Base-by-base conservation (phyloP, 2,329 filamentous ascomycete genomes). In the Purpureocillium lavendulum region DNA sequence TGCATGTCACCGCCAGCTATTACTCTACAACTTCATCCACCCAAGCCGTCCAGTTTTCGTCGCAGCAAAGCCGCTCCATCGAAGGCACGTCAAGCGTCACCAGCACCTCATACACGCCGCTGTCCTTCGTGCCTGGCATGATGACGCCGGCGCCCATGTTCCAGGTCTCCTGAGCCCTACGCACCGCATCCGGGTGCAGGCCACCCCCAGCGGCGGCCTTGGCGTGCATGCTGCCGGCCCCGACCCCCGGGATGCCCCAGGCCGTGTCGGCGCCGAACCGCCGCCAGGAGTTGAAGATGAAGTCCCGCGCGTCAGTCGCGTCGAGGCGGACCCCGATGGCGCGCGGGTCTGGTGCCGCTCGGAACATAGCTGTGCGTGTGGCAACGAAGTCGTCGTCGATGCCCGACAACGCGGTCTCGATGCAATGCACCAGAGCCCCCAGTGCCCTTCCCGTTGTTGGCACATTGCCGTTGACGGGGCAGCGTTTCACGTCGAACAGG, bases 221-320 rank as follows among this genome's bases (percentile, higher is more conserved):
- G n/a, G n/a, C n/a, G n/a, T n/a, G n/a, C n/a, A n/a, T n/a, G 21
- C 6, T 26, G 21, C 21, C 21, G 17, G 9, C 38, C 17, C 17
- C 38, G n/a, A 36, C 26, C 14, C 56, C 57, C 1, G 58, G 52
- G 11, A 62, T 48, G 7, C 35, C 21, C 53, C 65, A 70, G 43
- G 54, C 47, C 5, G 60, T 56, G 42, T 69, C 64, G 16, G 59
- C 62, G 2, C 66, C 66, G 45, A 69, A 62, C 40, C 60, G 56
- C 7, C 63, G 54, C 66, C 66, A 70, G 4, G 65, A 67, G 45
- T 69, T 69, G 54, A 69, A 64, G 10, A 59, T 58, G 30, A 69
- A 54, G 31, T 59, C 54, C 36, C 59, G 54, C 3, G 62, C 58
- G 34, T 60, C 56, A n/a, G 62, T 53, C 17, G 64, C 62, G 41